Percentiles rank a stretch among this genome's conserved stretches.
These are phyloP conservation scores for Paramarasmius palmivorus DNA, from an alignment of 1,284 basidiomycete species.

Conservation along the genomic window DNA sequence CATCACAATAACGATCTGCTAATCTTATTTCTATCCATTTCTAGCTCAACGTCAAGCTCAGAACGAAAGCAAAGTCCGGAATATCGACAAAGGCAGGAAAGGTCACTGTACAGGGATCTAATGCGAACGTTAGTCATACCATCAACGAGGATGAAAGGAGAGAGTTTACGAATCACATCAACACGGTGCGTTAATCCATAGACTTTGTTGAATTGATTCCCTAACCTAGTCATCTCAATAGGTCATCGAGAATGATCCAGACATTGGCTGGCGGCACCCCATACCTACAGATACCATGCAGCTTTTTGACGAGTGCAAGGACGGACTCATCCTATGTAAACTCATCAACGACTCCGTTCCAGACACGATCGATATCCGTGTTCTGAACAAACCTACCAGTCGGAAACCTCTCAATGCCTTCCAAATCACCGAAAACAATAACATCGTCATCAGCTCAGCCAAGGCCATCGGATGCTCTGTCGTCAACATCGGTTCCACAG, in stretches of 20 bases:
- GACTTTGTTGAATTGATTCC: slow-evolving; percentile 4
- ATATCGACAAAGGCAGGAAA: slow-evolving; percentile 83
- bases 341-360: slow-evolving; percentile 99
- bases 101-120: slow-evolving; percentile 93
- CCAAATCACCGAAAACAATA: slow-evolving; percentile 99
- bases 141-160: slow-evolving; percentile 97
- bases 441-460: slow-evolving; percentile 97
- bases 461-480: slow-evolving; percentile 98
- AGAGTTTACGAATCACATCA: slow-evolving; percentile 98
- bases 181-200: slow-evolving; percentile 54
- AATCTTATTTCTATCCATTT: slow-evolving; percentile 20
- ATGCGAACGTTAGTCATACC: slow-evolving; percentile 95
- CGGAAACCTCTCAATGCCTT: slow-evolving; percentile 89
- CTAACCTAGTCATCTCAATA: slow-evolving; percentile 29
- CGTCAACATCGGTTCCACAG: slow-evolving; percentile 95
- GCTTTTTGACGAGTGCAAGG: slow-evolving; percentile 95
- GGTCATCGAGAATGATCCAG: slow-evolving; percentile 90
- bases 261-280: slow-evolving; percentile 82
- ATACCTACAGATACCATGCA: slow-evolving; percentile 99
- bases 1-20: slow-evolving; percentile 18
- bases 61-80: slow-evolving; percentile 53
- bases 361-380: slow-evolving; percentile 98
- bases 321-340: slow-evolving; percentile 96
- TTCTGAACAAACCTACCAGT: slow-evolving; percentile 84
- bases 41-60: slow-evolving; percentile 83